Conservation (phyloP, 169 alveolate species). For the Cryptosporidium felis region DNA sequence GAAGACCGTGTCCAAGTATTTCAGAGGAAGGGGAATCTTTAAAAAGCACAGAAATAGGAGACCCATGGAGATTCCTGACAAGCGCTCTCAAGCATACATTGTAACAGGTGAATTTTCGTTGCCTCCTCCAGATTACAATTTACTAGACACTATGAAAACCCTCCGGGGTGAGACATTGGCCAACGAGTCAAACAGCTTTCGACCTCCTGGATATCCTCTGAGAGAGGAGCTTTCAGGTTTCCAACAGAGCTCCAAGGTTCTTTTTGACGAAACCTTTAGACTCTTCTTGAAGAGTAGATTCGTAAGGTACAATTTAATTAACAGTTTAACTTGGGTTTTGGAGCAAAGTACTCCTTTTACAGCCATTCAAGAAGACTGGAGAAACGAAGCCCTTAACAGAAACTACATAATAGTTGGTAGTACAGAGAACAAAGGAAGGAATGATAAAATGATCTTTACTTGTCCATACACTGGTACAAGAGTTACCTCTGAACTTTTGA, state of each 20-base stretch:
- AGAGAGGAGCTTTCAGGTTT: too few relatives aligned
- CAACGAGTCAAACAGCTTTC: too few relatives aligned
- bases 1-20: too few relatives aligned
- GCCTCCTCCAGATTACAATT: too few relatives aligned
- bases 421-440: not conserved
- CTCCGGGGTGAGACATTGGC: too few relatives aligned
- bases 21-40: too few relatives aligned
- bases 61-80: too few relatives aligned
- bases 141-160: too few relatives aligned
- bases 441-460: not conserved
- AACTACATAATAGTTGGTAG: not conserved
- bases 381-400: slow-evolving; percentile 5
- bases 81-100: too few relatives aligned
- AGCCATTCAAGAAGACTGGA: not conserved
- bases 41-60: too few relatives aligned
- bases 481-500: not conserved
- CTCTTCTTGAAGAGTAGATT: not conserved
- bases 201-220: too few relatives aligned
- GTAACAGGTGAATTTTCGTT: too few relatives aligned
- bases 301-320: not conserved
- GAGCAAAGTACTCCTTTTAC: slow-evolving; percentile 5
- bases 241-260: slow-evolving; percentile 12
- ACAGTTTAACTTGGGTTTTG: slow-evolving; percentile 38
- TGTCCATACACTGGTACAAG: slow-evolving; percentile 21
- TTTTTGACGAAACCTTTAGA: slow-evolving; percentile 26